Evolutionary conservation across 2,329 filamentous ascomycete genomes (phyloP), one percentile per base, ranked within the genome.

Genomic region (Purpureocillium lavendulum): DNA sequence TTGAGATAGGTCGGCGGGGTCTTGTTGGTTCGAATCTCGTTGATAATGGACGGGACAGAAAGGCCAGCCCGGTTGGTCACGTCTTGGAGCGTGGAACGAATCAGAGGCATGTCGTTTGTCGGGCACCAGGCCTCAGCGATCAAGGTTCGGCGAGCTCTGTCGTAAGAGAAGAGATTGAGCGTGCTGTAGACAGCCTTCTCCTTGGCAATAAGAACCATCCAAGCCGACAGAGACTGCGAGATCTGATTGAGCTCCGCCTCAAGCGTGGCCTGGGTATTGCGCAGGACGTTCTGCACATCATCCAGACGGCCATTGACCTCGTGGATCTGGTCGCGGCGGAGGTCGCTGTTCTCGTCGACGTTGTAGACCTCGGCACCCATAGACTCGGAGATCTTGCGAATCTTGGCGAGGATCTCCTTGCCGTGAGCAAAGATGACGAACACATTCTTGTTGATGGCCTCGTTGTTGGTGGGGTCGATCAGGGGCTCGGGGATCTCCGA

Each of bases 401-500:
- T 97, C 79, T 98, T 98, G 57, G 89, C 86, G 54, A 98, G 81
- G 51, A 98, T 95, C 65, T 97, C 90, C 66, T 95, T 95, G 58
- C 92, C 92, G 57, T 98, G 92, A 11, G 92, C 92, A 54, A 98
- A 98, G 62, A 98, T 98, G 57, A 98, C 90, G 57, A 98, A 98
- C 40, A 98, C 92, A 53, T 96, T 98, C 80, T 98, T 98, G 70
- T 84, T 80, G 52, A 94, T 75, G 48, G 86, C 74, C 66, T 97
- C 90, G 60, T 97, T 96, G 67, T 80, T 95, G 58, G 84, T 76
- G 13, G 92, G 90, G 61, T 98, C 87, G 59, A 95, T 74, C 51
- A 98, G 83, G 30, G 87, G 80, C 61, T 98, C 90, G 7, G 88
- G 82, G 46, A 98, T 98, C 71, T 98, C 92, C 31, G 90, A 90